Base-by-base conservation (phyloP, 768 basidiomycete genomes). In the Tubosaeta sp. region DNA sequence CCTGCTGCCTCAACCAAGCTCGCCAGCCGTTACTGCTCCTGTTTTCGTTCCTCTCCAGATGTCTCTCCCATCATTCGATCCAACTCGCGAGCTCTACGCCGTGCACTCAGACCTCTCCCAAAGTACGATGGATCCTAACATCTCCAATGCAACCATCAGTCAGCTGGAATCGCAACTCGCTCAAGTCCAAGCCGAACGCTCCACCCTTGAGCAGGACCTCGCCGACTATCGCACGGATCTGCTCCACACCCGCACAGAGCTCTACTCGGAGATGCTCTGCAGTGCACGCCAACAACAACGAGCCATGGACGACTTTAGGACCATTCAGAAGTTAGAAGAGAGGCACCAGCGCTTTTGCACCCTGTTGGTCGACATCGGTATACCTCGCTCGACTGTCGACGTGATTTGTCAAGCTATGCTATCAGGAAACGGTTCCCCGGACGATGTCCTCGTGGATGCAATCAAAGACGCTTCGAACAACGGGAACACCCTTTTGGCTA, bases 371-470 rank as follows among this genome's bases (percentile, higher is more conserved):
- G 56, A 63, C 39, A 57, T 67, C 46, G 66, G 66, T n/a, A 57
- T 67, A 35, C 63, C 63, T 14, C 56, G 46, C 10, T 25, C 54
- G 35, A 51, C 60, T 2, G 55, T 67, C 40, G 57, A 68, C 41
- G 34, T 25, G 21, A 59, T 69, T 16, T 65, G 50, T 45, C 38
- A 57, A 29, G 49, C 38, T 21, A 53, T 66, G 16, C 59, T 64
- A 14, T 58, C 56, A 8, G 56, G 62, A 24, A 60, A 64, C 10
- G 73, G 72, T 21, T 59, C 60, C 19, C 56, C 74, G 3, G 76
- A 79, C 38, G 67, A 74, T 18, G 71, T 72, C 2, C 60, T 81
- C 24, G 65, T 77, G 19, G 60, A 72, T 13, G 71, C 76, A 2
- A 75, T 80, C 51, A 69, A 67, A 51, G 64, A 68, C 40, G 76